Percentiles rank a stretch among this genome's conserved stretches.
Evolutionary conservation across 1,284 basidiomycete species (phyloP).

Genomic region (Apiotrichum siamense): DNA sequence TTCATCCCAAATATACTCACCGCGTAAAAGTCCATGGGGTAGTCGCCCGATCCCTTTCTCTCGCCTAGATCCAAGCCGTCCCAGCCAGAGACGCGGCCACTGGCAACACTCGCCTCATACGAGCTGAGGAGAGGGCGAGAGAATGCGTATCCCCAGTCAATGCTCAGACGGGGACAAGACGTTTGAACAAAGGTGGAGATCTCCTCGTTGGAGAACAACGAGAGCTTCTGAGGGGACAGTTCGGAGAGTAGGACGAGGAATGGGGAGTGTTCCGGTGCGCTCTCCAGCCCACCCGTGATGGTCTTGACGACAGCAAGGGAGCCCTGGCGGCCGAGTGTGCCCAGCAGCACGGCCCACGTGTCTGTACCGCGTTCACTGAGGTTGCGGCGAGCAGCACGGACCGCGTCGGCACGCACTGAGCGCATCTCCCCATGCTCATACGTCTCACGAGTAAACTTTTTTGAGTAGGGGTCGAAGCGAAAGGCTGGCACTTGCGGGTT

Average conservation of each 20-base stretch:
- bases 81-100: constrained; percentile 59
- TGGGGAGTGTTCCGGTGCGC: constrained; percentile 51
- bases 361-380: constrained; percentile 49
- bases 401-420: constrained; percentile 64
- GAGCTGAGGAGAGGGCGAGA: constrained; percentile 80
- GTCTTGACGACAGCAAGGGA: constrained; percentile 83
- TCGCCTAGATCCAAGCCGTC: constrained; percentile 33
- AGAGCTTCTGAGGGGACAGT: constrained; percentile 86
- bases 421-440: constrained; percentile 92
- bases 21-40: constrained; percentile 97
- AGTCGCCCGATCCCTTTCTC: constrained; percentile 49
- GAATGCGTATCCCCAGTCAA: constrained; percentile 99
- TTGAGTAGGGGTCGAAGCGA: constrained; percentile 97
- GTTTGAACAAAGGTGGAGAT: constrained; percentile 26
- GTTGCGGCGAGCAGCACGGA: constrained; percentile 64
- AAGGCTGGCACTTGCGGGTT: constrained; percentile 95
- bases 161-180: constrained; percentile 47
- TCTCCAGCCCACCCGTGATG: constrained; percentile 60
- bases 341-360: constrained; percentile 88
- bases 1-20: constrained; percentile 59
- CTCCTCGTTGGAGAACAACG: constrained; percentile 55
- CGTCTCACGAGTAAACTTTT: constrained; percentile 86
- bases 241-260: constrained; percentile 83
- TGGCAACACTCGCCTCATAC: constrained; percentile 86
- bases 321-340: constrained; percentile 91